phyloP scores from a whole-genome alignment of 495 filamentous ascomycete genomes.

The Aspergillus kassunensis region DNA sequence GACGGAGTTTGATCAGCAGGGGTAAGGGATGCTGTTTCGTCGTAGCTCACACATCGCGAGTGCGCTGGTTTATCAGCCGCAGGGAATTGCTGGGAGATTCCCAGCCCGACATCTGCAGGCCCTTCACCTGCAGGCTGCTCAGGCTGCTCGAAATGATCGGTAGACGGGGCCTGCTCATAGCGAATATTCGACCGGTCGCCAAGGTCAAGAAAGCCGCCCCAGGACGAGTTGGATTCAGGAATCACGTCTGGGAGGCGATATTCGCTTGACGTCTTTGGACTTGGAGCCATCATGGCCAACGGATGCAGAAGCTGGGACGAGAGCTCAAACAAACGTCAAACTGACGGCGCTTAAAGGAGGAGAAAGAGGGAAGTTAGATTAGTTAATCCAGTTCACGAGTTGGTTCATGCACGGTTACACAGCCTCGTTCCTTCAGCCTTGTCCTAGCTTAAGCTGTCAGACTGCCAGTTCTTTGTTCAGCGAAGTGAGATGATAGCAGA shows the following conservation, averaged over 20 bases:
- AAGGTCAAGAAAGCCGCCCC: background rate
- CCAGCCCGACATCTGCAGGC: slow-evolving; percentile 6
- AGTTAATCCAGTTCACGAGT: background rate
- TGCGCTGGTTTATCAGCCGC: background rate
- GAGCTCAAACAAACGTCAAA: background rate
- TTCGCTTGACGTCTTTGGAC: background rate
- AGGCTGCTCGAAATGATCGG: background rate
- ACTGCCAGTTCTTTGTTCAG: too few species aligned
- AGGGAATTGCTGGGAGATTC: background rate
- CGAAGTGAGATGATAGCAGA: too few species aligned
- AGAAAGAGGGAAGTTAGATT: background rate
- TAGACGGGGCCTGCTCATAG: background rate
- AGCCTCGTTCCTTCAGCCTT: too few species aligned
- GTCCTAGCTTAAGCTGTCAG: too few species aligned
- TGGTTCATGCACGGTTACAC: too few species aligned
- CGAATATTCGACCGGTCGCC: slow-evolving; percentile 5
- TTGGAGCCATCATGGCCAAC: background rate
- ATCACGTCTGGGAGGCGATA: background rate
- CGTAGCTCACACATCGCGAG: background rate
- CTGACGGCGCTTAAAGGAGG: background rate
- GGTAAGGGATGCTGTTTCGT: background rate
- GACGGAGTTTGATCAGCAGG: background rate
- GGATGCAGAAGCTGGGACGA: background rate
- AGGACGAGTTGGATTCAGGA: background rate
- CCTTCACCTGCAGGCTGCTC: too few species aligned